A percentile compares a stretch with the other conserved stretches of the same genome.
phyloP scores from a whole-genome alignment of 176 grass and related monocot genomes.

The Microstegium vimineum region DNA sequence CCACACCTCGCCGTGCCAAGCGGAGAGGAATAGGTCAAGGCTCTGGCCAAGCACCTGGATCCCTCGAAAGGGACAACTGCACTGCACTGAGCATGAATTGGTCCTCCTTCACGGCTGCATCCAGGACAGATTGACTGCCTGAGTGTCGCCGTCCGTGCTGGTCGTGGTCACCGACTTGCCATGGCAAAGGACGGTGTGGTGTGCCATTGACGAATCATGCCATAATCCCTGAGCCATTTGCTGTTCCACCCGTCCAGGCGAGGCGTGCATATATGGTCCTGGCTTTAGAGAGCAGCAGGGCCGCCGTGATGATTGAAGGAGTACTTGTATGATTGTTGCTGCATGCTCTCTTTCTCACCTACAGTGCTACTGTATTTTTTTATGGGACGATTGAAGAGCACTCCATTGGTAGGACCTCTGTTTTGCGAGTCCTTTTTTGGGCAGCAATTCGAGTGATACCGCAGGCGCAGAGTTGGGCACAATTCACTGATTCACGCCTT shows the following conservation, averaged over 20 bases:
- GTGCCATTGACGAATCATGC: neutral
- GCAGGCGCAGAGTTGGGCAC: too few relatives aligned
- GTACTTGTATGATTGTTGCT: too few relatives aligned
- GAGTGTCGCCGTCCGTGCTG: neutral
- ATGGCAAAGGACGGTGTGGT: neutral
- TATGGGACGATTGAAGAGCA: neutral
- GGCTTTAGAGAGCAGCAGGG: neutral
- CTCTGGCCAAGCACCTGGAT: neutral
- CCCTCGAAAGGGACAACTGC: neutral
- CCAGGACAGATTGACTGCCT: neutral
- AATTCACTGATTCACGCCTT: neutral
- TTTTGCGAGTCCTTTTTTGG: neutral
- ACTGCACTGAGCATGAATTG: neutral
- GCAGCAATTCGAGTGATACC: neutral
- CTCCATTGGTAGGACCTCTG: neutral
- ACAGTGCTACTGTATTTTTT: neutral
- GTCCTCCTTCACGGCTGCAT: neutral
- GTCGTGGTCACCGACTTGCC: neutral
- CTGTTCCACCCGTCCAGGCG: neutral
- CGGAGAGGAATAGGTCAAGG: neutral
- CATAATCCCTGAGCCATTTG: neutral
- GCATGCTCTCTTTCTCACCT: neutral
- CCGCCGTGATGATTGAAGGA: neutral
- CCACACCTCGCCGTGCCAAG: too few relatives aligned
- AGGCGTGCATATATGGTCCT: neutral